Conservation (phyloP, 805 yeast species). For the Candida xyloterini region DNA sequence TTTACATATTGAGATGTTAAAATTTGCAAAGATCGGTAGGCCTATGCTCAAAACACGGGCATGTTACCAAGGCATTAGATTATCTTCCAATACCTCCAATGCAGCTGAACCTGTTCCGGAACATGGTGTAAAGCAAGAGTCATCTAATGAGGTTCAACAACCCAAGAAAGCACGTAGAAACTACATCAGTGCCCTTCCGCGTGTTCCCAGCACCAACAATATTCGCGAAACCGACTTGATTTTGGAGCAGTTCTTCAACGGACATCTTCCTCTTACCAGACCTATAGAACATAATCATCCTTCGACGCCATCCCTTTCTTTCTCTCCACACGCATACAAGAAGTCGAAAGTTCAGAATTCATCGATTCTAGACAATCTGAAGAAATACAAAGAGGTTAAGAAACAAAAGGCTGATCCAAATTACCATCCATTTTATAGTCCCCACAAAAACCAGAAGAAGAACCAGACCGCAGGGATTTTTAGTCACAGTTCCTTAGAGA, state of each 20-base stretch:
- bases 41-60: too few species aligned
- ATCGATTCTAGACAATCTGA: slow-evolving; percentile 29
- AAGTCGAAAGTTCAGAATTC: slow-evolving; percentile 19
- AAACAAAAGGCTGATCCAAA: slow-evolving; percentile 16
- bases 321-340: slow-evolving; percentile 21
- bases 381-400: slow-evolving; percentile 26
- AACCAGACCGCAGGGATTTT: slow-evolving; percentile 31
- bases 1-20: slow-evolving; percentile 2
- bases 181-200: slow-evolving; percentile 30
- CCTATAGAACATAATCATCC: slow-evolving; percentile 31
- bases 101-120: slow-evolving; percentile 6
- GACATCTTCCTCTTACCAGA: slow-evolving; percentile 28
- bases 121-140: slow-evolving; percentile 7
- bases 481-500: slow-evolving; percentile 32
- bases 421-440: slow-evolving; percentile 31
- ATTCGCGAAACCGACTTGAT: slow-evolving; percentile 28
- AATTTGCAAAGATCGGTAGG: slow-evolving; percentile 1
- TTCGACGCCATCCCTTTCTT: slow-evolving; percentile 21
- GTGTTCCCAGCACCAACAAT: slow-evolving; percentile 33
- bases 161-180: slow-evolving; percentile 20
- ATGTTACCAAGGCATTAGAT: not conserved
- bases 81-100: slow-evolving; percentile 5
- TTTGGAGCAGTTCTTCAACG: slow-evolving; percentile 31
- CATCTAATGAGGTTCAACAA: slow-evolving; percentile 5
- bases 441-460: slow-evolving; percentile 21